Base-by-base conservation (phyloP, 139 green algal species). In the Haematococcus sp. region DNA sequence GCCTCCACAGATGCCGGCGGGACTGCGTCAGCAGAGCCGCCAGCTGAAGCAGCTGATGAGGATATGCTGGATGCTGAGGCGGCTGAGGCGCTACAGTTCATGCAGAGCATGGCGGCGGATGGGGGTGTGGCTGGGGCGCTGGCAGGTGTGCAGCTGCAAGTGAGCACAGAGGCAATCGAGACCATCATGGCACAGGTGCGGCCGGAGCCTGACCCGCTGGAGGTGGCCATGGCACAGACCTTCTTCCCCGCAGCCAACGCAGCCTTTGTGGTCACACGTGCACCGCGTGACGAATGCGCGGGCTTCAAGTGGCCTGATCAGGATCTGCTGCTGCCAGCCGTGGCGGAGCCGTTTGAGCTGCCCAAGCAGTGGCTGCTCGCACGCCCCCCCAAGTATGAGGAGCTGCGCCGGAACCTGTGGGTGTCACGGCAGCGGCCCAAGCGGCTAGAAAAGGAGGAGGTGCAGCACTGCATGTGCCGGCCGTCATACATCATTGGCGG, bases 381-480 rank as follows among this genome's bases (percentile, higher is more conserved):
- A 11, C 52, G 72, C 13, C 76, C 76, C 20, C 87, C 91, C 9
- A 69, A 70, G 11, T 93, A 92, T 54, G 79, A 91, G 51, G 71
- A 76, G 2, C 16, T 95, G 16, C 81, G 73, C 33, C 82, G 87
- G 63, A 93, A 92, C 70, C 43, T 89, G 54, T 95, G 80, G 74
- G 40, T 83, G 15, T 85, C 76, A 1, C 32, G 71, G 0, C 58
- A 64, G 30, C 82, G 84, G 2, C 91, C 91, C 11, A 94, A 92
- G 71, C 83, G 91, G 5, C 69, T 91, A 43, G 69, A 80, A 2
- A 88, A 85, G 52, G 88, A 92, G 20, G 85, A 92, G 19, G 74
- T 91, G 23, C 67, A 75, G 1, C 70, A 88, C 3, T 93, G 88
- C 77, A 68, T 67, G 67, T 93, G 88, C 76, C 64, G n/a, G 63